phyloP scores from a whole-genome alignment of 495 filamentous ascomycete species.

The Talaromyces wortmannii region DNA sequence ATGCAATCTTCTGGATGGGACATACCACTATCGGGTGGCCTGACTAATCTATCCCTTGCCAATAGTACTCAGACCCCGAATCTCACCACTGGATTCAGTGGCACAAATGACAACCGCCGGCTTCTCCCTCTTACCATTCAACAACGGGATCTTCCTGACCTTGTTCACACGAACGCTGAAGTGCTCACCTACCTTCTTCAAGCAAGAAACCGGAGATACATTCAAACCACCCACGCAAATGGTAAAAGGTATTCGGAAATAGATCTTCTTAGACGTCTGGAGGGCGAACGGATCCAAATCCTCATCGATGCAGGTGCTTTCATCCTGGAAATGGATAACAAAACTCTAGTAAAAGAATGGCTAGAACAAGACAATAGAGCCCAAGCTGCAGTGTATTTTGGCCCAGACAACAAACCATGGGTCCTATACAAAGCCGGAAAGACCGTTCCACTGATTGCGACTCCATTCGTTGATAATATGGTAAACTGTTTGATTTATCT shows the following conservation, averaged over 20 bases:
- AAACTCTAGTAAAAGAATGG: constrained; percentile 38
- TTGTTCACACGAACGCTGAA: constrained; percentile 56
- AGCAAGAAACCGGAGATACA: constrained; percentile 8
- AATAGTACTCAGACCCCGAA: constrained; percentile 17
- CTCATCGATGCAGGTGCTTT: constrained; percentile 68
- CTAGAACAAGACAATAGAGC: constrained; percentile 28
- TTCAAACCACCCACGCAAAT: neutral
- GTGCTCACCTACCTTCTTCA: constrained; percentile 52
- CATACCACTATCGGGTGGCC: constrained; percentile 20
- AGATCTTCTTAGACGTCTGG: constrained; percentile 26
- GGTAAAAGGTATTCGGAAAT: constrained; percentile 7
- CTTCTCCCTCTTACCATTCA: constrained; percentile 50
- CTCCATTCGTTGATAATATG: constrained; percentile 51
- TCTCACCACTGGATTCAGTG: constrained; percentile 61
- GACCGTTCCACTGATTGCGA: constrained; percentile 43
- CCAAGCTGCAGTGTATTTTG: constrained; percentile 51
- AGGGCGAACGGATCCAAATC: constrained; percentile 42
- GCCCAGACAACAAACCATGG: constrained; percentile 33
- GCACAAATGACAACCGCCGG: constrained; percentile 58
- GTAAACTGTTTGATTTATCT: constrained; percentile 60
- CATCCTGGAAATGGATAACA: constrained; percentile 56
- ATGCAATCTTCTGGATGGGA: constrained; percentile 66
- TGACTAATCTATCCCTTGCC: constrained; percentile 2
- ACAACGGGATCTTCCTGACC: constrained; percentile 48
- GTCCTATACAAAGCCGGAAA: constrained; percentile 36